Base-by-base conservation (phyloP, 2,329 filamentous ascomycete species). In the Aspergillus sp. region DNA sequence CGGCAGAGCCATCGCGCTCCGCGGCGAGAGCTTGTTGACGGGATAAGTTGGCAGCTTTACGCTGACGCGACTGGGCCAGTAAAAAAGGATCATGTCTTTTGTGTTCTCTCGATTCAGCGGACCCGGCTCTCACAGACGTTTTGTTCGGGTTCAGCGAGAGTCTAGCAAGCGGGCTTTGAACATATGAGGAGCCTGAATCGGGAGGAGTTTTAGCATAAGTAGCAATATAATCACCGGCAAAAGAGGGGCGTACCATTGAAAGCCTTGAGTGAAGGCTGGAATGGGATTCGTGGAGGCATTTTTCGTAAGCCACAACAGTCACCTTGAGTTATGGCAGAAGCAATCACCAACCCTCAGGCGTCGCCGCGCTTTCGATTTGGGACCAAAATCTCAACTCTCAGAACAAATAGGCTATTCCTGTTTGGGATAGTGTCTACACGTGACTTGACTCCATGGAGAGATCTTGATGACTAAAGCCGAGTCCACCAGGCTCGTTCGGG, bases 11-110 rank as follows among this genome's bases (percentile, higher is more conserved):
- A 58, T 85, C 80, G 58, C 90, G 86, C 70, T 87, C 80, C 62
- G 85, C 78, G 59, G 85, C 75, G 55, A 98, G 83, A 62, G 86
- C 86, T 61, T 85, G 81, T 68, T 89, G 91, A 52, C 91, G 86
- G 69, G 89, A 84, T 46, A 93, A 73, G 71, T 96, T 96, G 64
- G 89, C 90, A 11, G 89, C 86, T 75, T 93, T 96, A 61, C 91
- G 88, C 72, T 92, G 90, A 68, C 89, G 85, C 33, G 90, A 87
- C 75, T 96, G 91, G 3, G 89, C 89, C 75, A 89, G 85, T 59
- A 88, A 82, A 72, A 96, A 97, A 0, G 92, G 92, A 67, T 98
- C 91, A 70, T 89, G 86, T 59, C 84, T 84, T 62, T 84, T 82
- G 59, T 84, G 83, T 72, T 86, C 86, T 76, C 84, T 84, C 64